A percentile compares a stretch with the other conserved stretches of the same genome.
phyloP scores from a whole-genome alignment of 768 basidiomycete genomes.

The Panellus pusillus region DNA sequence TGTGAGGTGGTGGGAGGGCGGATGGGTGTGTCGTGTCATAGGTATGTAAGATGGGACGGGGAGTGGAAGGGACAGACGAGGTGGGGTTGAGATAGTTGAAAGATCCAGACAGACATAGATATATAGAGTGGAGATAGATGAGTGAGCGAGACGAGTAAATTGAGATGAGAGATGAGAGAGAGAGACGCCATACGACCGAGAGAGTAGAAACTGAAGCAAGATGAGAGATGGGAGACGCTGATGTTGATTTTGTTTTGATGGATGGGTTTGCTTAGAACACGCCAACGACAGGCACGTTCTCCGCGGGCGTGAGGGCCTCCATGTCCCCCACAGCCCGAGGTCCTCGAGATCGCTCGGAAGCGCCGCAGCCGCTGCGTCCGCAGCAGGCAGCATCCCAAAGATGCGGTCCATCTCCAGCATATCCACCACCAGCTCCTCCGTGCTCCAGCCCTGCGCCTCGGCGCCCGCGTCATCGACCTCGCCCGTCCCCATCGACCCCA shows the following conservation, averaged over 20 bases:
- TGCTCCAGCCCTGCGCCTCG: conserved; percentile 6
- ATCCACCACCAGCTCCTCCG: conserved; percentile 19
- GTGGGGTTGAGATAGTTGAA: not conserved
- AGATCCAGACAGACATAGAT: conserved; percentile 14
- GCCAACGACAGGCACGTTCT: conserved; percentile 11
- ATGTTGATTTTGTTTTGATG: conserved; percentile 11
- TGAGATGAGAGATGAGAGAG: conserved; percentile 13
- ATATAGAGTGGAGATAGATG: conserved; percentile 22
- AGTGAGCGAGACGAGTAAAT: conserved; percentile 18
- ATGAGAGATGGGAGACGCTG: conserved; percentile 4
- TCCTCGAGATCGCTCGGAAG: conserved; percentile 17
- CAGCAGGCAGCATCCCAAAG: conserved; percentile 20
- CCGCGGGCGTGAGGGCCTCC: conserved; percentile 12
- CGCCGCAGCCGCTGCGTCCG: conserved; percentile 13
- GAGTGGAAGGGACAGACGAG: not conserved
- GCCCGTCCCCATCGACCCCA: conserved; percentile 11
- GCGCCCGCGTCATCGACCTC: conserved; percentile 3
- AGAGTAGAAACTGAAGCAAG: not conserved
- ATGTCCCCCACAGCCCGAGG: conserved; percentile 19
- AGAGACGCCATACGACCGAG: conserved; percentile 13
- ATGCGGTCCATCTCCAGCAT: conserved; percentile 24
- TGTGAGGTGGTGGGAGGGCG: not conserved
- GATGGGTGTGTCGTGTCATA: not conserved
- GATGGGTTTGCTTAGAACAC: conserved; percentile 17
- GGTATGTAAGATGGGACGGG: not conserved